Evolutionary conservation across 1,139 yeast species (phyloP), one percentile per base, ranked within the genome.

Genomic region (Magnusiomyces sp.): DNA sequence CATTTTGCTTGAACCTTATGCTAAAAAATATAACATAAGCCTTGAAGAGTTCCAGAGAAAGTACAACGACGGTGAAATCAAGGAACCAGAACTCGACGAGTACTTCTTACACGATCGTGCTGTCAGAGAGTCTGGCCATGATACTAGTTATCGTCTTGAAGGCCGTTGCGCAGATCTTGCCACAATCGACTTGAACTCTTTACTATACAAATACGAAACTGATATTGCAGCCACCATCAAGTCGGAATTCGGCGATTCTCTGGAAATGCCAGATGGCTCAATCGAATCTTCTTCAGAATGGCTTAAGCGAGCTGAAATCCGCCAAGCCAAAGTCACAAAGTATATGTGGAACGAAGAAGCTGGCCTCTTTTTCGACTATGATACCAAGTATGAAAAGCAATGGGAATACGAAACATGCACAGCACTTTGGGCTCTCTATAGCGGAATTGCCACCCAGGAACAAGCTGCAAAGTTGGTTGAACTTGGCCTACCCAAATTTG

Each of bases 101-200:
- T 94, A 88, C 66, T 87, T 92, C 66, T 67, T 86, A 50, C 96
- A 92, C 64, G 98, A 92, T 66, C 76, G 97, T 54, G 97, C 95
- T 1, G 95, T 92, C 14, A 78, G 98, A 62, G 98, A 92, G 68
- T 83, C 95, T 43, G 98, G 98, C 1, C 98, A 92, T 65, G 98
- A 92, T 65, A 94, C 97, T 0, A 76, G 92, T 2, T 89, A 90
- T 64, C 75, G 98, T 60, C 71, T 92, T 50, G 97, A 90, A 68
- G 95, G 95, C 36, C 77, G 79, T 47, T 88, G 95, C 67, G 97
- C 96, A 0, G 73, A 85, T 62, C 71, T 92, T 56, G 97, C 95
- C 1, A 92, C 97, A 0, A 83, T 92, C 50, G 98, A 92, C 65
- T 73, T 92, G 61, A 90, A 90, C 67, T 76, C 95, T 3, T 71